phyloP scores from a whole-genome alignment of 2,329 filamentous ascomycete genomes.

The Plenodomus tracheiphilus region DNA sequence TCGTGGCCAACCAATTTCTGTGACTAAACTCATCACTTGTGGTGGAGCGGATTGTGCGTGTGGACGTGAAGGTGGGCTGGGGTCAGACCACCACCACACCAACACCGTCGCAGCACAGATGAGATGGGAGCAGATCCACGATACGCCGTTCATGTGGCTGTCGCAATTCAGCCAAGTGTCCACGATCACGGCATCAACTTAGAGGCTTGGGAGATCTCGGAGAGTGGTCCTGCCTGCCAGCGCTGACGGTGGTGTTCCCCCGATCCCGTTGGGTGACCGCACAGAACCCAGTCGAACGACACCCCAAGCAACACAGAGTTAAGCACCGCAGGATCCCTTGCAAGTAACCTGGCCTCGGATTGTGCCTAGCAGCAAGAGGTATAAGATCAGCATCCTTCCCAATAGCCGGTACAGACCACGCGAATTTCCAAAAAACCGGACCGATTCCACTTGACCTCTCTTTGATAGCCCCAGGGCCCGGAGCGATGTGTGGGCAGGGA shows the following conservation, averaged over 20 bases:
- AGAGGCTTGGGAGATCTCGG: neutral
- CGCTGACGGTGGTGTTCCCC: too few relatives aligned
- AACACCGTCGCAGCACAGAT: neutral
- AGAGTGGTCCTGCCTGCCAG: neutral
- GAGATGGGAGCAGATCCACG: neutral
- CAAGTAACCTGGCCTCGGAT: neutral
- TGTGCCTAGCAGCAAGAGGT: neutral
- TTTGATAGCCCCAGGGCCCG: neutral
- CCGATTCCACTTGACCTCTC: neutral
- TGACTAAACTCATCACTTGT: neutral
- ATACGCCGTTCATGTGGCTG: neutral
- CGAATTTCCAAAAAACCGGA: neutral
- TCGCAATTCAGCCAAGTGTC: neutral
- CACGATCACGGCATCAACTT: neutral
- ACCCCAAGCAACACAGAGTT: neutral
- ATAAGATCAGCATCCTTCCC: neutral
- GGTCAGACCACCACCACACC: neutral
- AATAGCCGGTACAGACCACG: neutral
- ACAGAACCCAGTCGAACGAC: neutral
- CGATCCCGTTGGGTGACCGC: neutral
- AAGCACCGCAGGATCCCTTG: neutral
- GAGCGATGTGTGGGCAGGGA: neutral
- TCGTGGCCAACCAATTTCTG: neutral
- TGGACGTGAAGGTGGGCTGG: neutral
- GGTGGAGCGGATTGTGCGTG: neutral